Evolutionary conservation across 768 basidiomycete genomes (phyloP), one percentile per base, ranked within the genome.

Genomic region (Botryobasidium botryosum): DNA sequence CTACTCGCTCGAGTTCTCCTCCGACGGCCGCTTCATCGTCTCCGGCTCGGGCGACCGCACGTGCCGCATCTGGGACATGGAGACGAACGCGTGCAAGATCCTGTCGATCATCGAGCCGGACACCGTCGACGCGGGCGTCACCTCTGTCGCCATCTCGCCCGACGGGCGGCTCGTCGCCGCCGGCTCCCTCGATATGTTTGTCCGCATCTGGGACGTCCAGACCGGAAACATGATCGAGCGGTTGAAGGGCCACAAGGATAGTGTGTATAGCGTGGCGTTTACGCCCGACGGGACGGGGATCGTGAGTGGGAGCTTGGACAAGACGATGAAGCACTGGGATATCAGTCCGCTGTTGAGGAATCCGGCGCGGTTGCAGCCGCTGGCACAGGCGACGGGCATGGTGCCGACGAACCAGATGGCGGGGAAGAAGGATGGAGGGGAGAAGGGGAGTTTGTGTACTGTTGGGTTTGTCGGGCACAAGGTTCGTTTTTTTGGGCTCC

Each of bases 401-500:
- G 33, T 36, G 29, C 44, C 44, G 1, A 38, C 46, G 15, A 18
- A 31, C 17, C 7, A 15, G 25, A n/a, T n/a, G n/a, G n/a, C n/a
- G n/a, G 40, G 29, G 10, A 54, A 51, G 46, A 51, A 48, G 36
- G 54, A 57, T 18, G 54, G 53, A 44, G 61, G 66, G 27, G 64
- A 73, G 55, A 65, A 71, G 59, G 69, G 59, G 42, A 59, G 68
- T 15, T 62, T 56, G 46, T 86, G 82, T 57, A 75, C 75, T 54
- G 81, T 84, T 71, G 83, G 85, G 53, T 79, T 92, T 54, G 76
- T 71, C 45, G 91, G 90, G 8, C 91, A 92, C 61, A 91, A 88
- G 62, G 76, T 76, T 46, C 44, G 68, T 59, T 44, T 61, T 13
- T 6, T 21, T 17, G 38, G 7, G 2, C 41, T 47, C 43, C 27